phyloP scores from a whole-genome alignment of 1,284 basidiomycete genomes.

The Stygiomarasmius scandens region DNA sequence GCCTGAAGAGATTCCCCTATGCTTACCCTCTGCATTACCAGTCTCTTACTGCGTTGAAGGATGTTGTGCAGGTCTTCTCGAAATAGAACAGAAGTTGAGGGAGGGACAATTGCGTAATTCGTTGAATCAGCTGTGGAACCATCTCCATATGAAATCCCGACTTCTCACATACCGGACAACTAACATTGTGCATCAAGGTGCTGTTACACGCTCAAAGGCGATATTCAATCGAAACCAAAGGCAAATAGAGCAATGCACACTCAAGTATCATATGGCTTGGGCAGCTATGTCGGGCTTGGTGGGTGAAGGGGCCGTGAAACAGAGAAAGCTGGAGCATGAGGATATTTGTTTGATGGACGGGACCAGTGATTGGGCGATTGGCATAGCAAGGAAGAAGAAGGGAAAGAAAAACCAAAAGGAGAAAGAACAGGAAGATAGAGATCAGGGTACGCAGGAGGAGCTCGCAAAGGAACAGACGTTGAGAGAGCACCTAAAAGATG shows the following conservation, averaged over 20 bases:
- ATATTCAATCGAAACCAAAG: conserved; percentile 5
- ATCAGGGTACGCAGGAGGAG: too few species aligned
- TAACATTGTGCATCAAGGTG: conserved; percentile 5
- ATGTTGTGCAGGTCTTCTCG: not conserved
- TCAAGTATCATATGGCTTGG: conserved; percentile 1
- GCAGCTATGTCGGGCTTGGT: not conserved
- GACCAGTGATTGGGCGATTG: not conserved
- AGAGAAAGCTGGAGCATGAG: not conserved
- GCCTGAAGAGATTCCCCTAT: conserved; percentile 1
- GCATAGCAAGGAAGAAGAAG: not conserved
- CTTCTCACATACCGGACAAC: not conserved
- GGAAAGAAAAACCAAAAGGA: not conserved
- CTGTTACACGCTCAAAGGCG: not conserved
- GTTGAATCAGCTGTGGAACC: conserved; percentile 3
- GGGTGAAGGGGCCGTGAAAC: not conserved
- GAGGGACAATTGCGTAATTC: conserved; percentile 1
- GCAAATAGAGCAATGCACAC: not conserved
- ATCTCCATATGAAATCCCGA: too few species aligned
- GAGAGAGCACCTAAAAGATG: not conserved
- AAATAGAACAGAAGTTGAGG: not conserved
- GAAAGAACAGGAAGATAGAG: not conserved
- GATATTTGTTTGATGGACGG: conserved; percentile 1
- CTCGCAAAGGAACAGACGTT: too few species aligned
- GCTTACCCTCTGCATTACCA: conserved; percentile 1
- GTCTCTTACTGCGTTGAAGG: not conserved